Conservation (phyloP, 345 rosid species). For the Citrus unshiu region DNA sequence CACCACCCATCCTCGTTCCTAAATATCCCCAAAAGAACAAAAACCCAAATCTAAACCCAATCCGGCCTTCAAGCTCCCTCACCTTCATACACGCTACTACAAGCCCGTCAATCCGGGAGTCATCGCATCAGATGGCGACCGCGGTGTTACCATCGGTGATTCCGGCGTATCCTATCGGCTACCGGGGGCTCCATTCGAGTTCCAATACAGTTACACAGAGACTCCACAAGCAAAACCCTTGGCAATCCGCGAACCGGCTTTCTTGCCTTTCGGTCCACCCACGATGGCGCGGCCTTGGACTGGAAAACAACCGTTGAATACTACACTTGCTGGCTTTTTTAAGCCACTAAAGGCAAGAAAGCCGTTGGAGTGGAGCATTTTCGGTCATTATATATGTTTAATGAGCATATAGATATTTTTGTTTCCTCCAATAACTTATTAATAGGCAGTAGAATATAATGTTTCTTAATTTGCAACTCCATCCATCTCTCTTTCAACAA, state of each 20-base stretch:
- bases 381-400: too few species aligned
- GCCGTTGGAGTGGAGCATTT: too few species aligned
- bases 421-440: too few species aligned
- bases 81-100: slow-evolving; percentile 61
- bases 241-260: slow-evolving; percentile 90
- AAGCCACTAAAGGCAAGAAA: too few species aligned
- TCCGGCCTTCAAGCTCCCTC: slow-evolving; percentile 72
- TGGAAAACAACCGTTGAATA: slow-evolving; percentile 87
- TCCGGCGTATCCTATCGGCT: slow-evolving; percentile 85
- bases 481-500: too few species aligned
- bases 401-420: too few species aligned
- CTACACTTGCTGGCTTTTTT: too few species aligned
- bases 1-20: slow-evolving; percentile 73
- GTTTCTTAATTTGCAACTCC: too few species aligned
- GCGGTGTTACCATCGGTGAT: slow-evolving; percentile 64
- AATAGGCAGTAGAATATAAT: too few species aligned
- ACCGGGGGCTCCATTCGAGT: slow-evolving; percentile 94
- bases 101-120: slow-evolving; percentile 68
- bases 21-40: slow-evolving; percentile 57
- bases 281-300: slow-evolving; percentile 98
- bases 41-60: slow-evolving; percentile 23
- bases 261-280: slow-evolving; percentile 90
- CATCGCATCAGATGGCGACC: slow-evolving; percentile 64
- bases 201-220: slow-evolving; percentile 90
- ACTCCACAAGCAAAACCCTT: slow-evolving; percentile 71